Base-by-base conservation (phyloP, 1,139 yeast species). In the Williopsis jadinii region DNA sequence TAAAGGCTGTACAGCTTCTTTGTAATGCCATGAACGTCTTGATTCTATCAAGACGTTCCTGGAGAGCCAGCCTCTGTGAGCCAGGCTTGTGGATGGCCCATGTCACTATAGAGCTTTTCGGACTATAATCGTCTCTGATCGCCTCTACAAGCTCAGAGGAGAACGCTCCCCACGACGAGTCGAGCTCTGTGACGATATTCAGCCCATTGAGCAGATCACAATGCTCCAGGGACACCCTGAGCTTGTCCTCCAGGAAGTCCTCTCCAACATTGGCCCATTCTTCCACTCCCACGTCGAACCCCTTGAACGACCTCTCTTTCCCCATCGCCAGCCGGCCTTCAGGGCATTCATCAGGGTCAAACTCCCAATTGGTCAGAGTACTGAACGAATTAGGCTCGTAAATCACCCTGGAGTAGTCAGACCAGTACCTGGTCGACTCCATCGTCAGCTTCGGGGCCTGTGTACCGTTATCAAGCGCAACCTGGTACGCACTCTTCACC, bases 81-180 rank as follows among this genome's bases (percentile, higher is more conserved):
- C 41, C 36, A 15, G 29, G 15, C 19, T 58, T 60, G 41, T 63
- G 66, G 13, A 73, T 45, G 0, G 72, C 76, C 81, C 84, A 81
- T 1, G 75, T 62, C 62, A 84, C 75, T 0, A 85, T 52, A 15
- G 72, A 58, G 3, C 71, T 68, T 54, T 83, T 84, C 9, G 88
- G 79, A 43, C 77, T 67, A 51, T 77, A 80, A 48, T 87, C 95
- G 59, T 90, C 96, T 40, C 77, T 68, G 28, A 88, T 45, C 15
- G 70, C 72, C 11, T 66, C 57, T 29, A 88, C 47, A 49, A 80
- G 52, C 36, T 70, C 70, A 31, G 67, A 60, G 1, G 85, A 63
- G 51, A 84, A 81, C 0, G 95, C 96, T 35, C 90, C 82, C 97
- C 97, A 92, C 0, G 83, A 84, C 32, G 77, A 70, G 56, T 84